Conservation (phyloP, 2,329 filamentous ascomycete species). For the Ophioceras dolichostomum region DNA sequence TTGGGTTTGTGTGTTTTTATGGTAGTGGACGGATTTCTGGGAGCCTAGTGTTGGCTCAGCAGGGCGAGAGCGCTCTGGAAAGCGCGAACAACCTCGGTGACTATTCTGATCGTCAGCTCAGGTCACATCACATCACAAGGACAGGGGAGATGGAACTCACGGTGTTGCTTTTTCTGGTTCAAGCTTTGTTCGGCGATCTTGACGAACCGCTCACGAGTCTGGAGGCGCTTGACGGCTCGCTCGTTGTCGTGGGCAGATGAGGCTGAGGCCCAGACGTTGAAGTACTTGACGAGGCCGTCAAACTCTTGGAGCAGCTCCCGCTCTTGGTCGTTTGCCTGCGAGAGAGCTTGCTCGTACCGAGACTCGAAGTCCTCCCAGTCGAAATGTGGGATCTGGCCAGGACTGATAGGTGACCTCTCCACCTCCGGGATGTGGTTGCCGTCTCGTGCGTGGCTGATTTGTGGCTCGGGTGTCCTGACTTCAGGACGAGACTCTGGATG, state of each 20-base stretch:
- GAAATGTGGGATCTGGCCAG: conserved; percentile 41
- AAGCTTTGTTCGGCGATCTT: conserved; percentile 60
- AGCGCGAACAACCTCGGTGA: conserved; percentile 45
- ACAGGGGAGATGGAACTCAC: conserved; percentile 35
- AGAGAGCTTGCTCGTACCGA: conserved; percentile 55
- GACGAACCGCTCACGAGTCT: conserved; percentile 68
- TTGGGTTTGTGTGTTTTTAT: not conserved
- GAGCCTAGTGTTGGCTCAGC: conserved; percentile 22
- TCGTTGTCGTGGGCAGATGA: conserved; percentile 62
- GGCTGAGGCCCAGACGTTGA: conserved; percentile 65
- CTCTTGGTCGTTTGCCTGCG: conserved; percentile 51
- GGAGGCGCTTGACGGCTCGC: conserved; percentile 65
- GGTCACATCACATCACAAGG: not conserved
- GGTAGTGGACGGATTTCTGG: not conserved
- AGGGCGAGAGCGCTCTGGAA: conserved; percentile 51
- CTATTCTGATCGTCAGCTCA: conserved; percentile 13
- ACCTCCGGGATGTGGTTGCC: not conserved
- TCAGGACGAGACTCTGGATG: conserved; percentile 6
- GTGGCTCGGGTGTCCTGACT: conserved; percentile 25
- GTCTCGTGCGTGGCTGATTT: not conserved
- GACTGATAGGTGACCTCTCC: conserved; percentile 27
- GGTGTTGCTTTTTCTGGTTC: conserved; percentile 65
- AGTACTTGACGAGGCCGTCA: conserved; percentile 60
- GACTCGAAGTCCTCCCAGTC: conserved; percentile 69
- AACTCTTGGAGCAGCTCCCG: conserved; percentile 55